Conservation (phyloP, 2,329 filamentous ascomycete species). For the Ophiostoma pallidulum region DNA sequence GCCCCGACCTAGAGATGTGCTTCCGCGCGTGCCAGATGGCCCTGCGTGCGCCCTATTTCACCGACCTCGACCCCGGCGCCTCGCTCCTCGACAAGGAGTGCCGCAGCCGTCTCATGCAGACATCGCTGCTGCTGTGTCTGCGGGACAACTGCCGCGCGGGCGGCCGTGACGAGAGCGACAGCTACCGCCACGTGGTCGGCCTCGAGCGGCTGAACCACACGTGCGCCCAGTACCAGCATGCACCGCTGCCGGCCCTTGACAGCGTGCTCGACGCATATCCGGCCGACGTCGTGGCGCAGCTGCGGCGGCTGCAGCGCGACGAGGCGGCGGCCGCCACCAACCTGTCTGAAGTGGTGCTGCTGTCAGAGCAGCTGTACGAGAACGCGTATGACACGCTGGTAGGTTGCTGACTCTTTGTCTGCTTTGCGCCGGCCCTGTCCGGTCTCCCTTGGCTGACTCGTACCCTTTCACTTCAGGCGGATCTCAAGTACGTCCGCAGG, state of each 20-base stretch:
- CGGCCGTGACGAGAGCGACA: background rate
- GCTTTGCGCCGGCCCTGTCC: too few species aligned
- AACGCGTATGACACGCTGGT: conserved; percentile 32
- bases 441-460: background rate
- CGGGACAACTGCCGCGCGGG: conserved; percentile 25
- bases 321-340: conserved; percentile 17
- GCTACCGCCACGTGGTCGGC: conserved; percentile 12
- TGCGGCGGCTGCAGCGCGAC: conserved; percentile 23
- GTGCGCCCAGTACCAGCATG: conserved; percentile 21
- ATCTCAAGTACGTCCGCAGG: conserved; percentile 25
- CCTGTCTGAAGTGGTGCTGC: conserved; percentile 26
- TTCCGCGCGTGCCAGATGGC: conserved; percentile 9
- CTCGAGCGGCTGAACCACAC: conserved; percentile 26
- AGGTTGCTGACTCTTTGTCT: too few species aligned
- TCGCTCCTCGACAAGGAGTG: conserved; percentile 7
- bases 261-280: conserved; percentile 26
- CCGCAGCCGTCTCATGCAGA: conserved; percentile 8
- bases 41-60: conserved; percentile 2
- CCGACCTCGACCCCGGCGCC: conserved; percentile 3
- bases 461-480: conserved; percentile 11
- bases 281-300: conserved; percentile 22
- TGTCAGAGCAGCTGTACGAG: conserved; percentile 25
- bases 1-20: conserved; percentile 2
- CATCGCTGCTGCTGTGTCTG: conserved; percentile 29
- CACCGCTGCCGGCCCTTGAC: conserved; percentile 26